These are phyloP conservation scores for Tetrastigma voinierianum DNA, from an alignment of 164 flowering plant species.

Conservation along the genomic window DNA sequence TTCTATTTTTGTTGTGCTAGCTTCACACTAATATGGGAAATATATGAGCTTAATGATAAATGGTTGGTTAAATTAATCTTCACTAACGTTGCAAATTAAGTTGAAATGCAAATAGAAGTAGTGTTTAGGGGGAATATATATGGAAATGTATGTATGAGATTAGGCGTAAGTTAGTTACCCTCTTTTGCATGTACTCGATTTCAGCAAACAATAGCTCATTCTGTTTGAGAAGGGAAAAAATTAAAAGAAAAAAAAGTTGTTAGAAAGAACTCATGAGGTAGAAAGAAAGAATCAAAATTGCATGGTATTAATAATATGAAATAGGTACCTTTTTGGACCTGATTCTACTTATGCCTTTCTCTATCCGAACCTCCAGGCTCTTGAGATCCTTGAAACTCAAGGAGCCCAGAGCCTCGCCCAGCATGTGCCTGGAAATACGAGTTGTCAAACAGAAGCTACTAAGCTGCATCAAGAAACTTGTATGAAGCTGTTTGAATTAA, in stretches of 20 bases:
- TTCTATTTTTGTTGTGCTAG: no score
- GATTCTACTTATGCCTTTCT: slow-evolving; percentile 67
- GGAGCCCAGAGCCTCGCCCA: slow-evolving; percentile 62
- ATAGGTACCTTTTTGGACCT: slow-evolving; percentile 72
- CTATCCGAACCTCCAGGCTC: slow-evolving; percentile 54
- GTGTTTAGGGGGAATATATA: background rate
- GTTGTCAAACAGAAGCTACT: background rate
- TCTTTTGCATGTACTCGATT: slow-evolving; percentile 86
- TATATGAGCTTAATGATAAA: no score
- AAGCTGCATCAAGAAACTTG: background rate
- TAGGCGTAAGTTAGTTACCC: slow-evolving; percentile 48
- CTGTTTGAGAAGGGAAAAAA: slow-evolving; percentile 30
- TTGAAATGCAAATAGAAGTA: background rate
- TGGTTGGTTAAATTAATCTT: no score
- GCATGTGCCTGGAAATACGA: slow-evolving; percentile 50
- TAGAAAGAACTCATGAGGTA: slow-evolving; percentile 1
- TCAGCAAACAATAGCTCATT: slow-evolving; percentile 83
- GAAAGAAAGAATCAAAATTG: background rate
- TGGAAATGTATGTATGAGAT: background rate
- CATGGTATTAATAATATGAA: background rate
- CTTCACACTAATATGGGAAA: no score
- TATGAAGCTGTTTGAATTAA: background rate
- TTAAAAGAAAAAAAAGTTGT: slow-evolving; percentile 5
- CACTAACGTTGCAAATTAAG: background rate
- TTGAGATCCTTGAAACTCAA: slow-evolving; percentile 57